Evolutionary conservation across 1,139 yeast genomes (phyloP).

Genomic region (Pichia sp.): DNA sequence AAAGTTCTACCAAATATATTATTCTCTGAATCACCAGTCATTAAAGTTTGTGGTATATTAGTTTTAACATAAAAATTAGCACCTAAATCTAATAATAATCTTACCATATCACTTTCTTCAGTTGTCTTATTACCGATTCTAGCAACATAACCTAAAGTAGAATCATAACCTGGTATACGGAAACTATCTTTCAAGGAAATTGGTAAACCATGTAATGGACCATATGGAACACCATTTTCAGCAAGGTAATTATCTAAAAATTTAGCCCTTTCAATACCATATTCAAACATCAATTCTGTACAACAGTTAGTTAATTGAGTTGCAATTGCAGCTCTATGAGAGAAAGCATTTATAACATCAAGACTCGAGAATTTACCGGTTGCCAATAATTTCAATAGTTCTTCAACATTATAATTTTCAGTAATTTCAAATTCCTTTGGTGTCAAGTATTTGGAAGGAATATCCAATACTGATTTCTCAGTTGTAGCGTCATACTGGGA

Average conservation of each 20-base stretch:
- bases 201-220: conserved; percentile 48
- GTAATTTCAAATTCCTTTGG: conserved; percentile 2
- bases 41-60: conserved; percentile 31
- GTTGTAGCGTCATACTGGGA: not conserved
- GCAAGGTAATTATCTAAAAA: conserved; percentile 30
- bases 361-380: conserved; percentile 26
- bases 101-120: conserved; percentile 37
- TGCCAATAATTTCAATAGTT: conserved; percentile 1
- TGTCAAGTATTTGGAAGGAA: conserved; percentile 1
- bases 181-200: conserved; percentile 54
- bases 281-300: conserved; percentile 46
- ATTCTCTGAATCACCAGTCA: conserved; percentile 43
- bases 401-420: conserved; percentile 1
- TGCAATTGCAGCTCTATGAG: conserved; percentile 42
- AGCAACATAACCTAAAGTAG: conserved; percentile 30
- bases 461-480: conserved; percentile 3
- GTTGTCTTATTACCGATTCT: conserved; percentile 31
- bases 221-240: conserved; percentile 35
- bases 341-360: conserved; percentile 43
- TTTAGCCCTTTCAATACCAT: conserved; percentile 25
- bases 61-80: conserved; percentile 50
- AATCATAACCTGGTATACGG: conserved; percentile 52
- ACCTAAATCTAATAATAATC: conserved; percentile 39
- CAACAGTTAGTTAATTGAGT: conserved; percentile 49
- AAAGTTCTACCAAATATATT: conserved; percentile 40